phyloP scores from a whole-genome alignment of 768 basidiomycete genomes.

The Lyophyllum semitale region DNA sequence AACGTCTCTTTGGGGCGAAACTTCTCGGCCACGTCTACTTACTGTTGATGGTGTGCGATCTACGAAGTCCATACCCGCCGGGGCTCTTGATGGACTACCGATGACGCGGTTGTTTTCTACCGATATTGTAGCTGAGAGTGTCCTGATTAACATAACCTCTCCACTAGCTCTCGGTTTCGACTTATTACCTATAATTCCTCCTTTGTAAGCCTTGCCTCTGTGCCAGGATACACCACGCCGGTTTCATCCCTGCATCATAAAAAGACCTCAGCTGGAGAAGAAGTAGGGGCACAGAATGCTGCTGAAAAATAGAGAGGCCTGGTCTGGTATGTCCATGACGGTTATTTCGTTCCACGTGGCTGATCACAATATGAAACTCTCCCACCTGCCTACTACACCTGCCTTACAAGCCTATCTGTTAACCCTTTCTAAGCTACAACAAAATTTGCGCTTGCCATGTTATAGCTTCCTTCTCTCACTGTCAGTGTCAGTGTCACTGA shows the following conservation, averaged over 20 bases:
- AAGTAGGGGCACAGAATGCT: not conserved
- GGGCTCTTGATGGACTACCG: constrained; percentile 29
- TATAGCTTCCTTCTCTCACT: too few relatives aligned
- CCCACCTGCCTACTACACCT: too few relatives aligned
- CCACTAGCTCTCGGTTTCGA: constrained; percentile 37
- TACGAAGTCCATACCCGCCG: constrained; percentile 24
- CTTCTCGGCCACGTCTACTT: constrained; percentile 34
- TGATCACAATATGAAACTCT: too few relatives aligned
- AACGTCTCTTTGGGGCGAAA: constrained; percentile 30
- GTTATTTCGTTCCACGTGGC: not conserved
- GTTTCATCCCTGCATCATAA: not conserved
- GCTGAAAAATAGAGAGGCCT: not conserved
- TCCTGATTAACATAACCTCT: constrained; percentile 36
- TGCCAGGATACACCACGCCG: constrained; percentile 15
- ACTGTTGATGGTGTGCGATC: constrained; percentile 35
- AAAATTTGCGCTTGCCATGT: too few relatives aligned
- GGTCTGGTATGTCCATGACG: constrained; percentile 6
- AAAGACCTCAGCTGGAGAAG: not conserved
- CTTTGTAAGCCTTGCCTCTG: constrained; percentile 21
- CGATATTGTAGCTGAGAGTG: constrained; percentile 34
- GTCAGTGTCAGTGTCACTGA: too few relatives aligned
- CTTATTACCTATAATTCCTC: constrained; percentile 42
- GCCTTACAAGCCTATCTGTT: too few relatives aligned
- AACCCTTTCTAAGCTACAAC: too few relatives aligned
- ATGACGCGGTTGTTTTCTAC: constrained; percentile 37